Evolutionary conservation across 148 eudicot species (phyloP).

Genomic region (Heliosperma pusillum): DNA sequence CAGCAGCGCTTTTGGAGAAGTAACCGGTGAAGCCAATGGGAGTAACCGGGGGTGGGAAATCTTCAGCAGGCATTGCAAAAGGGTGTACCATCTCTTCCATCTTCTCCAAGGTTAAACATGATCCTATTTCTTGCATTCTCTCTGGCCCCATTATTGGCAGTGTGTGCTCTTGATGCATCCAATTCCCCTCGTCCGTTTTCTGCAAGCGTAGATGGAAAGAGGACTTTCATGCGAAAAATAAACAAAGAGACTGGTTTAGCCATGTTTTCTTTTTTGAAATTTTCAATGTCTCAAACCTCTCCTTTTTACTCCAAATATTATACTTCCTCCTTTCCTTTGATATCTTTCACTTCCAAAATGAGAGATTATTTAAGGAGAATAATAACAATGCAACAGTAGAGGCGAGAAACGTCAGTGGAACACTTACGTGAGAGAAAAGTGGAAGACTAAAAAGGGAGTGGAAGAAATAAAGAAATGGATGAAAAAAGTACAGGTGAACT

Average conservation of each 20-base stretch:
- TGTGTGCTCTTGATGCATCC: conserved; percentile 92
- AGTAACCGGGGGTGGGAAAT: conserved; percentile 79
- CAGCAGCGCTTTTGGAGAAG: conserved; percentile 87
- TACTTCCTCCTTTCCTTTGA: background rate
- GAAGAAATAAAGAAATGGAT: background rate
- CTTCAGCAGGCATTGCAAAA: conserved; percentile 99
- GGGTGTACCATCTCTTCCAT: conserved; percentile 83
- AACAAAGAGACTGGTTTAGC: background rate
- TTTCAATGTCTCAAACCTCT: background rate
- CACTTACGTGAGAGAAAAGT: background rate
- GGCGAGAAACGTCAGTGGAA: too few relatives aligned
- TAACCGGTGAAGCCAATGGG: conserved; percentile 90
- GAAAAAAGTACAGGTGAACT: too few relatives aligned
- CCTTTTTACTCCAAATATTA: background rate
- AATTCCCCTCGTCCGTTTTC: conserved; percentile 68
- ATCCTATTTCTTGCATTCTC: conserved; percentile 83
- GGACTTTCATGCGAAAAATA: background rate
- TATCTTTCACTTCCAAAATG: too few relatives aligned
- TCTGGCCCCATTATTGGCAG: conserved; percentile 98
- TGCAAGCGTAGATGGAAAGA: conserved; percentile 26
- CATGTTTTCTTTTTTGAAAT: background rate
- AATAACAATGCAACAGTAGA: too few relatives aligned
- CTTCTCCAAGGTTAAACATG: conserved; percentile 73
- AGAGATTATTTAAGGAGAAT: too few relatives aligned
- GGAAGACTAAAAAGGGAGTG: too few relatives aligned